A percentile compares a stretch with the other conserved stretches of the same genome.
phyloP scores from a whole-genome alignment of 257 asterid species.

The Gentiana straminea region DNA sequence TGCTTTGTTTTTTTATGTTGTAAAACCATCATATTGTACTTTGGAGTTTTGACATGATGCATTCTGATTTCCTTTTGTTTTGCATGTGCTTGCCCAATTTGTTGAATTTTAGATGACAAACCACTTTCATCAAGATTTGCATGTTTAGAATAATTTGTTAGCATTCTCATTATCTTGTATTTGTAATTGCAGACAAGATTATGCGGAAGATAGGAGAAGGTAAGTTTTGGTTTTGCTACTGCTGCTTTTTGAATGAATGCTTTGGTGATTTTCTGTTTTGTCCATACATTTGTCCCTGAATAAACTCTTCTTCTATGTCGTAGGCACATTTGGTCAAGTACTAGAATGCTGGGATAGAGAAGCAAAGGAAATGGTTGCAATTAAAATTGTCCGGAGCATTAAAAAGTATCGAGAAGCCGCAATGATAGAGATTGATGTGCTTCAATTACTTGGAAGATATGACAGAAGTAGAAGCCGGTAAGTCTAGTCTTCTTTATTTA shows the following conservation, averaged over 20 bases:
- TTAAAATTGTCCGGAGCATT: constrained; percentile 41
- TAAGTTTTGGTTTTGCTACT: constrained; percentile 8
- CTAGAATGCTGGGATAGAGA: constrained; percentile 52
- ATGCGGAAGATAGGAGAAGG: constrained; percentile 46
- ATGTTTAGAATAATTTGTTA: too few relatives aligned
- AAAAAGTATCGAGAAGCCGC: constrained; percentile 51
- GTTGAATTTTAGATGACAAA: too few relatives aligned
- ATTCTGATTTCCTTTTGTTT: too few relatives aligned
- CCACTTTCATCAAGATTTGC: too few relatives aligned
- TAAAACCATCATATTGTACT: too few relatives aligned
- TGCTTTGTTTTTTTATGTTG: too few relatives aligned
- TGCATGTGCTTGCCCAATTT: too few relatives aligned
- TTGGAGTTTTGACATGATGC: too few relatives aligned
- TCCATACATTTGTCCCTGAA: constrained; percentile 1
- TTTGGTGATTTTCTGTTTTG: too few relatives aligned
- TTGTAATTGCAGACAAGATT: constrained; percentile 39
- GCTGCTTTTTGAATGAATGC: too few relatives aligned
- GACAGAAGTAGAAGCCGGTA: constrained; percentile 41
- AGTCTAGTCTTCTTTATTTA: constrained; percentile 14
- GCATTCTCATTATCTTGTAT: constrained; percentile 12
- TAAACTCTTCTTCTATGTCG: constrained; percentile 4
- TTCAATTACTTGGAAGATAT: constrained; percentile 46
- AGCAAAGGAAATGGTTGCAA: constrained; percentile 30
- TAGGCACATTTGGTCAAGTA: constrained; percentile 52
- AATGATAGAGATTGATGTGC: constrained; percentile 43